A percentile compares a stretch with the other conserved stretches of the same genome.
phyloP scores from a whole-genome alignment of 306 rosid species.

The Benincasa hispida region DNA sequence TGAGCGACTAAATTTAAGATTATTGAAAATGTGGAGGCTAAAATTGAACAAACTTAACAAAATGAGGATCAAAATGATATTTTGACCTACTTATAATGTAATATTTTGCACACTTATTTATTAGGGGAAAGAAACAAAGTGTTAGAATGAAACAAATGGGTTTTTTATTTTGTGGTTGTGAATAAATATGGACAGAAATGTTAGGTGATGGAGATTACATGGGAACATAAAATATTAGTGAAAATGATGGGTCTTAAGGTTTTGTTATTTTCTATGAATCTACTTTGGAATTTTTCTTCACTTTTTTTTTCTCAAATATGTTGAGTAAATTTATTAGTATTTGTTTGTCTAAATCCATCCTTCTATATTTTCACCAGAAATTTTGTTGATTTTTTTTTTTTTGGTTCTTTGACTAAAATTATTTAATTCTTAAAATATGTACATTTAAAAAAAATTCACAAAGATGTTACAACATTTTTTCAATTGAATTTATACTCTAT shows the following conservation, averaged over 20 bases:
- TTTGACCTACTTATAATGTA: too few species aligned
- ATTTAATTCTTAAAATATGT: not conserved
- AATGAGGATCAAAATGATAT: too few species aligned
- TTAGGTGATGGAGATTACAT: not conserved
- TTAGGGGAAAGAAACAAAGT: too few species aligned
- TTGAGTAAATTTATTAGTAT: not conserved
- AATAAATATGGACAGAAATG: not conserved
- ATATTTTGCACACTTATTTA: too few species aligned
- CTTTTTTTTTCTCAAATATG: not conserved
- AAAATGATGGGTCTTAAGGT: conserved; percentile 3
- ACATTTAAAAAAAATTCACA: too few species aligned
- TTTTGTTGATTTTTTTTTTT: not conserved
- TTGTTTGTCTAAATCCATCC: not conserved
- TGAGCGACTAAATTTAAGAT: too few species aligned
- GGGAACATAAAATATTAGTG: conserved; percentile 2
- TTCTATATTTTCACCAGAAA: not conserved
- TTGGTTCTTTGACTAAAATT: not conserved
- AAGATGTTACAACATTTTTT: too few species aligned
- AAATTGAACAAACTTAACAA: too few species aligned
- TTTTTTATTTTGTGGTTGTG: not conserved
- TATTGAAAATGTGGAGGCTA: too few species aligned
- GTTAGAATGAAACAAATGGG: too few species aligned
- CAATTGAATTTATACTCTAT: too few species aligned
- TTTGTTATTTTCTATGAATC: not conserved
- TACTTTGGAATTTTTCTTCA: not conserved